These are phyloP conservation scores for Emergomyces africanus DNA, from an alignment of 2,329 filamentous ascomycete species.

Conservation along the genomic window DNA sequence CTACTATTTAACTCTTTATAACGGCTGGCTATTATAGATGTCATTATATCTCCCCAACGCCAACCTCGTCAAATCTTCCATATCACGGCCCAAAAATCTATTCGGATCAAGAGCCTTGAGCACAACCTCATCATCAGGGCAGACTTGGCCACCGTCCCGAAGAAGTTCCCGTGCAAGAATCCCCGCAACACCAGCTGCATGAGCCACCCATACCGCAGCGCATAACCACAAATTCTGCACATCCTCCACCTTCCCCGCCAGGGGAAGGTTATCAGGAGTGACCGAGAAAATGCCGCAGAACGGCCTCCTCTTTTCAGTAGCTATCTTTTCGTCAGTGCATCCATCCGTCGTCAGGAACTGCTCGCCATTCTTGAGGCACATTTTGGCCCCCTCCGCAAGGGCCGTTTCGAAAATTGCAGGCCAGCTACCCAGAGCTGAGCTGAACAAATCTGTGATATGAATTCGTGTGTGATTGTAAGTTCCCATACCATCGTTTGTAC, in stretches of 20 bases:
- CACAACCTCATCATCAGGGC: slow-evolving; percentile 10
- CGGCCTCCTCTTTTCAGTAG: slow-evolving; percentile 8
- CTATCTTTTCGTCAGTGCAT: neutral
- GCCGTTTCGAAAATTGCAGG: slow-evolving; percentile 13
- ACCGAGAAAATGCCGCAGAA: slow-evolving; percentile 24
- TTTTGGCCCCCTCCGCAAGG: slow-evolving; percentile 9
- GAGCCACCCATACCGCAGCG: slow-evolving; percentile 25
- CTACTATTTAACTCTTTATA: neutral
- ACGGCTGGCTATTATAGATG: slow-evolving; percentile 17
- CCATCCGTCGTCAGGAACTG: slow-evolving; percentile 8
- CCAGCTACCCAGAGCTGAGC: slow-evolving; percentile 15
- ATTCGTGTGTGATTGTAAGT: slow-evolving; percentile 21
- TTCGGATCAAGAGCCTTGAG: slow-evolving; percentile 15
- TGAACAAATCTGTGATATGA: slow-evolving; percentile 9
- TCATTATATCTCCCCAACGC: slow-evolving; percentile 20
- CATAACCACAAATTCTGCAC: slow-evolving; percentile 19
- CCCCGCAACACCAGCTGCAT: slow-evolving; percentile 22
- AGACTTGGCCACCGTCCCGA: slow-evolving; percentile 2
- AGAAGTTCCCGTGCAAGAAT: slow-evolving; percentile 11
- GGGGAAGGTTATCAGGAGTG: slow-evolving; percentile 23
- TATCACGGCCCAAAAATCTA: slow-evolving; percentile 15
- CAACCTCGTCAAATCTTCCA: slow-evolving; percentile 11
- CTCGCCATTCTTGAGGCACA: slow-evolving; percentile 3
- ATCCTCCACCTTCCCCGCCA: slow-evolving; percentile 18
- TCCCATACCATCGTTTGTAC: slow-evolving; percentile 20